Percentiles rank a stretch among this genome's conserved stretches.
phyloP scores from a whole-genome alignment of 805 yeast species.

The Nakazawaea anatomiae region DNA sequence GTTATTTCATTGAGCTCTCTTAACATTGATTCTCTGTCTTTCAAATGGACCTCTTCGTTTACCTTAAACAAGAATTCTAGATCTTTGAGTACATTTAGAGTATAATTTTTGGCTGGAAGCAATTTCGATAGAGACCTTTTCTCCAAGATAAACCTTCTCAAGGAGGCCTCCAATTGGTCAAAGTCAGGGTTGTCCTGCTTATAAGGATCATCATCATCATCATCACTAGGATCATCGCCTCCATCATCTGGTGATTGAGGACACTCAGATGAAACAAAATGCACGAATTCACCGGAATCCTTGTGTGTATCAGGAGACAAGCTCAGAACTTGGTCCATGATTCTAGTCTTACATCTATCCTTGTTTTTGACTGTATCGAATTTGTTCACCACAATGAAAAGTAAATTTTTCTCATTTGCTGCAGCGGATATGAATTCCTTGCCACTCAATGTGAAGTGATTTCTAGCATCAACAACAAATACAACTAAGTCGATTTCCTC shows the following conservation, averaged over 20 bases:
- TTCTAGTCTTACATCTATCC: slow-evolving; percentile 67
- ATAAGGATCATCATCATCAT: slow-evolving; percentile 23
- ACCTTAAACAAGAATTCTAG: slow-evolving; percentile 45
- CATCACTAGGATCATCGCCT: slow-evolving; percentile 30
- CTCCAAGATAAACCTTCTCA: slow-evolving; percentile 81
- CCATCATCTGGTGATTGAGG: slow-evolving; percentile 27
- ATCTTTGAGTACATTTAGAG: slow-evolving; percentile 65
- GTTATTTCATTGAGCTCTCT: slow-evolving; percentile 44
- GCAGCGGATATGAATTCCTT: slow-evolving; percentile 89
- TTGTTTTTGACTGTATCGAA: slow-evolving; percentile 84
- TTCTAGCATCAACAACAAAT: slow-evolving; percentile 94
- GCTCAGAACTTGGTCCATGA: slow-evolving; percentile 77
- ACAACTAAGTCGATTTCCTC: slow-evolving; percentile 96
- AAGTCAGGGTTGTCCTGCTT: slow-evolving; percentile 50
- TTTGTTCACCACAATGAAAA: slow-evolving; percentile 90
- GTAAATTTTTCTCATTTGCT: slow-evolving; percentile 83
- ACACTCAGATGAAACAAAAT: slow-evolving; percentile 72
- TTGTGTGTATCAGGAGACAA: slow-evolving; percentile 90
- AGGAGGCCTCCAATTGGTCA: slow-evolving; percentile 76
- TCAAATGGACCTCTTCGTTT: slow-evolving; percentile 43
- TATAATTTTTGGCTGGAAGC: slow-evolving; percentile 87
- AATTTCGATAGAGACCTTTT: slow-evolving; percentile 85
- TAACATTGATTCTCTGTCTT: slow-evolving; percentile 38
- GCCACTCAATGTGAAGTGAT: slow-evolving; percentile 91
- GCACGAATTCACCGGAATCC: slow-evolving; percentile 85